These are phyloP conservation scores for Cutaneotrichosporon cutaneum DNA, from an alignment of 1,284 basidiomycete genomes.

Conservation along the genomic window DNA sequence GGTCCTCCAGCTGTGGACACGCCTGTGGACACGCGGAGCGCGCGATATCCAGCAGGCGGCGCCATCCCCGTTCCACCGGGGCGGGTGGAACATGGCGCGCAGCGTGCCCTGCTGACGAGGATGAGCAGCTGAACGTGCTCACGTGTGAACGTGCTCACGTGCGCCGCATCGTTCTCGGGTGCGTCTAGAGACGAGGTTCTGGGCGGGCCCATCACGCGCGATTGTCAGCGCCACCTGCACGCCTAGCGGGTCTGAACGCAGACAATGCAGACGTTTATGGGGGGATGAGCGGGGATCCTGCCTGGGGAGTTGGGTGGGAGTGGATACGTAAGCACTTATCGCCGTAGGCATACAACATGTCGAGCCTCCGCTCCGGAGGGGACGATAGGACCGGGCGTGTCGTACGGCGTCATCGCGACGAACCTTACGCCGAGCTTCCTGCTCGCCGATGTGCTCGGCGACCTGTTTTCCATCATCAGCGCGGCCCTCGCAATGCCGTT, in stretches of 20 bases:
- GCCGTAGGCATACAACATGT: no score
- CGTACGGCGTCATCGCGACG: conserved; percentile 45
- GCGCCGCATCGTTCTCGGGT: background rate
- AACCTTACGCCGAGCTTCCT: conserved; percentile 18
- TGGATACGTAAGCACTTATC: no score
- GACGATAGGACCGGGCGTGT: no score
- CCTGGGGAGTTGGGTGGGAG: no score
- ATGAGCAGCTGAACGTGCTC: conserved; percentile 14
- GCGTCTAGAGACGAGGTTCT: background rate
- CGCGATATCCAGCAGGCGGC: conserved; percentile 10
- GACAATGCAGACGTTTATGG: background rate
- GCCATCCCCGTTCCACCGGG: background rate
- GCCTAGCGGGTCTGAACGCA: background rate
- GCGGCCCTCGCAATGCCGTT: conserved; percentile 13
- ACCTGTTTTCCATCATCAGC: conserved; percentile 16
- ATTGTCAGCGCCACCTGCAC: no score
- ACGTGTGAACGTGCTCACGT: conserved; percentile 17
- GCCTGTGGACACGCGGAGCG: background rate
- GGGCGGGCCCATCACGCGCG: no score
- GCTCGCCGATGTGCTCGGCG: conserved; percentile 19
- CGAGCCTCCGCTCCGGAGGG: no score
- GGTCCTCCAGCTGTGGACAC: conserved; percentile 7
- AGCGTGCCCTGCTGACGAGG: conserved; percentile 11
- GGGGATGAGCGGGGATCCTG: no score
- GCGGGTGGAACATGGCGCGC: conserved; percentile 15